Conservation (phyloP, 441 rosid genomes). For the Corymbia citriodora region DNA sequence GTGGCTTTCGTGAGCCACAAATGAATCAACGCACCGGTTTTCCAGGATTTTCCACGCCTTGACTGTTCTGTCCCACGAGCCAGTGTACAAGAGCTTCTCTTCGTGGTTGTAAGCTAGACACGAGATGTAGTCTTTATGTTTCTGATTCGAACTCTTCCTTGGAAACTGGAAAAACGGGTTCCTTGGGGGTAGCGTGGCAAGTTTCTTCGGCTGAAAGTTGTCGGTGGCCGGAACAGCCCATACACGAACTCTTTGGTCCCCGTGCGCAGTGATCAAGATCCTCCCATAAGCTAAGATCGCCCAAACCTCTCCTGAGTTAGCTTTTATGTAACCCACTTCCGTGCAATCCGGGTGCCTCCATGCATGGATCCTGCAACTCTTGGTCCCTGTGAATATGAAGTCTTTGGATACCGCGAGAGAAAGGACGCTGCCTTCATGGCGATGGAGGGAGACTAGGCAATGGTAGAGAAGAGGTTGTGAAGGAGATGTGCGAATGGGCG, state of each 20-base stretch:
- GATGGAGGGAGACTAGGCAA: slow-evolving; percentile 10
- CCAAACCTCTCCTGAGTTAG: slow-evolving; percentile 30
- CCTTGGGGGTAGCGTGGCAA: slow-evolving; percentile 31
- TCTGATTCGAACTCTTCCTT: slow-evolving; percentile 15
- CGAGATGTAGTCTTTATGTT: slow-evolving; percentile 36
- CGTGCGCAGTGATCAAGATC: slow-evolving; percentile 45
- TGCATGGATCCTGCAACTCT: slow-evolving; percentile 4
- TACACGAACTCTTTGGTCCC: slow-evolving; percentile 31
- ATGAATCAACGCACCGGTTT: slow-evolving; percentile 45
- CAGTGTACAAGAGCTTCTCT: slow-evolving; percentile 42
- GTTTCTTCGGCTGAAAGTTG: slow-evolving; percentile 28
- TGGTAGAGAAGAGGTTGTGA: slow-evolving; percentile 7
- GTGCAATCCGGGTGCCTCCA: slow-evolving; percentile 7
- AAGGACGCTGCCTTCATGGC: slow-evolving; percentile 3
- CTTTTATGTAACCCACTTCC: slow-evolving; percentile 24
- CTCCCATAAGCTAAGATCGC: slow-evolving; percentile 37
- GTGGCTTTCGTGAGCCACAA: slow-evolving; percentile 47
- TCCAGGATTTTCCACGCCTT: slow-evolving; percentile 43
- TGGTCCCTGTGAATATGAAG: slow-evolving; percentile 11
- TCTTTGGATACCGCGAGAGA: slow-evolving; percentile 7
- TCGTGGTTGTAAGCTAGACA: slow-evolving; percentile 53
- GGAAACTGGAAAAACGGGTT: slow-evolving; percentile 24
- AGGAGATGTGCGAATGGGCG: neutral
- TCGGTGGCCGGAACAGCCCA: slow-evolving; percentile 36
- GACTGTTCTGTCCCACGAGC: slow-evolving; percentile 38